Conservation (phyloP, 768 basidiomycete species). For the Podaxis mareebaensis region DNA sequence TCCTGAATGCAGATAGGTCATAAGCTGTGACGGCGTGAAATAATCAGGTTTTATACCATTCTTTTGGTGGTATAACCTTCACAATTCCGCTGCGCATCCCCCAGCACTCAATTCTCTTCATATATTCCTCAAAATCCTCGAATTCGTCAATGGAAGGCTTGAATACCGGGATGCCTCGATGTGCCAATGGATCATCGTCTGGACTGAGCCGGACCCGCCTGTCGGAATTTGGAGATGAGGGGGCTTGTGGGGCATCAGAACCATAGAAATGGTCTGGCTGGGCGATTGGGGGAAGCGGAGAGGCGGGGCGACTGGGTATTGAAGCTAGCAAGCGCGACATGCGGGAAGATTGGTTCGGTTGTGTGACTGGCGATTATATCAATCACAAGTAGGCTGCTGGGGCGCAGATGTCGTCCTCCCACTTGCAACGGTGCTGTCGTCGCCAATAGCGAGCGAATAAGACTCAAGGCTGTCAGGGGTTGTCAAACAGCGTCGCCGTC, state of each 20-base stretch:
- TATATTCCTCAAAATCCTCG: conserved; percentile 86
- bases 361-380: not conserved
- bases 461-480: conserved; percentile 14
- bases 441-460: not conserved
- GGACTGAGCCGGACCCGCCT: conserved; percentile 71
- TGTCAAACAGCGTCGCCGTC: conserved; percentile 18
- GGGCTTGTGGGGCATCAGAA: conserved; percentile 45
- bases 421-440: not conserved
- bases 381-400: not conserved
- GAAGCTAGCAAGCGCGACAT: conserved; percentile 42
- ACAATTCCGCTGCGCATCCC: conserved; percentile 90
- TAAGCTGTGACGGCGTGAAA: conserved; percentile 21
- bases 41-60: conserved; percentile 66
- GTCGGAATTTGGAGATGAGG: conserved; percentile 64
- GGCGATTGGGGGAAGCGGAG: conserved; percentile 47
- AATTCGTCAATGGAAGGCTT: conserved; percentile 93
- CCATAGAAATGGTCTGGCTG: conserved; percentile 89
- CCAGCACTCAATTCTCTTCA: conserved; percentile 87
- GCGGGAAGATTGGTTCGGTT: conserved; percentile 28
- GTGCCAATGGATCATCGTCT: conserved; percentile 76
- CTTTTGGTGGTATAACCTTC: conserved; percentile 92
- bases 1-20: conserved; percentile 46
- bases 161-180: conserved; percentile 95
- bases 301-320: conserved; percentile 53
- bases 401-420: not conserved